Evolutionary conservation across 768 basidiomycete species (phyloP).

Genomic region (Tephrocybe sp.): DNA sequence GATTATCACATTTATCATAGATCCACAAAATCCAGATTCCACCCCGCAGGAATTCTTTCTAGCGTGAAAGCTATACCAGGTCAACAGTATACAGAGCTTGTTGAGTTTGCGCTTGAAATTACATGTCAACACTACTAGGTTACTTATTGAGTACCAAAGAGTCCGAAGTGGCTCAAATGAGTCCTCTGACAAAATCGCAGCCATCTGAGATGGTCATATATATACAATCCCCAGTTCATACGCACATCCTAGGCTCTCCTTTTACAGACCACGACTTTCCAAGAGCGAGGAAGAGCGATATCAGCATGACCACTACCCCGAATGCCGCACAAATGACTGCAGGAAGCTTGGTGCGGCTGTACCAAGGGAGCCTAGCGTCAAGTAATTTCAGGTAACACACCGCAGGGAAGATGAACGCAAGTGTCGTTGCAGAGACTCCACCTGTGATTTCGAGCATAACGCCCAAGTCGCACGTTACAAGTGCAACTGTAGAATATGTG

Average conservation of each 20-base stretch:
- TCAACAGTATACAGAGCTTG: no score
- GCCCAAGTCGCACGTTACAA: constrained; percentile 96
- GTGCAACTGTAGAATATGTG: constrained; percentile 58
- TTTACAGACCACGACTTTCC: constrained; percentile 76
- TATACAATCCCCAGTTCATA: constrained; percentile 29
- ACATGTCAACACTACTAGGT: no score
- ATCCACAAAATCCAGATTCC: no score
- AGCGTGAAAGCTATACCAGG: no score
- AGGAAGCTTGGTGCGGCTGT: constrained; percentile 71
- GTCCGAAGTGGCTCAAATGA: no score
- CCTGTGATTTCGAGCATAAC: constrained; percentile 98
- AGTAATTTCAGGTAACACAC: constrained; percentile 81
- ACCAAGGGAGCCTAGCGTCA: constrained; percentile 57
- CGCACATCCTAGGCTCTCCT: constrained; percentile 72
- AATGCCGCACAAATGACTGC: constrained; percentile 73
- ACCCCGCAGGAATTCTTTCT: no score
- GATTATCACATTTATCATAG: no score
- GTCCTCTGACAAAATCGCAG: neutral
- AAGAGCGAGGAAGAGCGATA: constrained; percentile 77
- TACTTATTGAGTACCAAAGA: no score
- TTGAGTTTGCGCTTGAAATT: no score
- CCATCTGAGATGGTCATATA: neutral
- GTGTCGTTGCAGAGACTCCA: constrained; percentile 89
- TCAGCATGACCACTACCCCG: constrained; percentile 72
- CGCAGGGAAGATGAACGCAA: constrained; percentile 92